Conservation (phyloP, 2,329 filamentous ascomycete species). For the Parasarocladium wereldwijsianum region DNA sequence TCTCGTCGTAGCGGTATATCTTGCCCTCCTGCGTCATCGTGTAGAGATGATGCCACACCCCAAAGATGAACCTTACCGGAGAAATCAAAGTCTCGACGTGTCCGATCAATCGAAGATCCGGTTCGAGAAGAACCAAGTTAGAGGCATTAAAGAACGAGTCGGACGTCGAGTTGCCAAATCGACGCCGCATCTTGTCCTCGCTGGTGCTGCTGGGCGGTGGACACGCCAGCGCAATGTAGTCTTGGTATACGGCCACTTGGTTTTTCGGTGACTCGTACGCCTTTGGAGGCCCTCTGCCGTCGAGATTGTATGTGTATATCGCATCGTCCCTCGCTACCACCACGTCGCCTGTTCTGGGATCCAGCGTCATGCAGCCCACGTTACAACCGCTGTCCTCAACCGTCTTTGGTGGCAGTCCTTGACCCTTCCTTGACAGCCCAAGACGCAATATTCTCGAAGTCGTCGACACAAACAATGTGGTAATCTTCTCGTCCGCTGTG, state of each 20-base stretch:
- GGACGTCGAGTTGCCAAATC: constrained; percentile 46
- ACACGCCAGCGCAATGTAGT: constrained; percentile 79
- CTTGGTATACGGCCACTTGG: constrained; percentile 60
- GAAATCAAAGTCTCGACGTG: constrained; percentile 77
- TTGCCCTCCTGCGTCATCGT: constrained; percentile 87
- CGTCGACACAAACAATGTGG: constrained; percentile 82
- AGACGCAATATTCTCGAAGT: constrained; percentile 78
- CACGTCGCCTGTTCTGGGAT: constrained; percentile 66
- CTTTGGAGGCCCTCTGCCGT: constrained; percentile 74
- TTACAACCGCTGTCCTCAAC: constrained; percentile 83
- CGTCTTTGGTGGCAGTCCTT: constrained; percentile 75
- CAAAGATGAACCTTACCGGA: constrained; percentile 65
- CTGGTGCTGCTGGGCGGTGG: constrained; percentile 47
- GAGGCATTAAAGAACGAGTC: constrained; percentile 77
- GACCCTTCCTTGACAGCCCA: constrained; percentile 73
- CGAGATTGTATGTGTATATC: constrained; percentile 79
- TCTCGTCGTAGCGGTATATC: constrained; percentile 81
- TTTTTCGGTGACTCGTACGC: constrained; percentile 88
- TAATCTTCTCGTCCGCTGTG: constrained; percentile 41
- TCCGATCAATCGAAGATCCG: constrained; percentile 76
- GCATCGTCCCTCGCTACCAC: constrained; percentile 91
- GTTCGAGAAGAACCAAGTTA: constrained; percentile 83
- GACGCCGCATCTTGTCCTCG: constrained; percentile 42
- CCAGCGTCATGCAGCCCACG: constrained; percentile 88
- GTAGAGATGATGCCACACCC: constrained; percentile 84